Evolutionary conservation across 2,329 filamentous ascomycete genomes (phyloP), one percentile per base, ranked within the genome.

Genomic region (Ophiostoma angusticollis): DNA sequence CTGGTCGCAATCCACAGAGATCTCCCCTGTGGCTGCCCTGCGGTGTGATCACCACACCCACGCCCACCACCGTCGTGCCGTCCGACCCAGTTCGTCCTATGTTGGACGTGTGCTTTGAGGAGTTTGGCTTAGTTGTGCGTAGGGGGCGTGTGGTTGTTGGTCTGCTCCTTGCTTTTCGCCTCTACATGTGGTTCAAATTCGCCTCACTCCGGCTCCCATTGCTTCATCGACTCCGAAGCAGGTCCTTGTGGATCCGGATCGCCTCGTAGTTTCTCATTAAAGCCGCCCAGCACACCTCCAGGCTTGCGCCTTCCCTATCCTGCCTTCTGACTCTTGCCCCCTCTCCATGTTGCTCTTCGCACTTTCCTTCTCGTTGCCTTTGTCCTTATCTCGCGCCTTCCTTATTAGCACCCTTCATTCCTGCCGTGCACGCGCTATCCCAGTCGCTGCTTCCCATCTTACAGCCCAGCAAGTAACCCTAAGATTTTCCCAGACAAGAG

Each of bases 361-460:
- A 12, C 21, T 27, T 13, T 17, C 24, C 16, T 12, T 13, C 12
- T 38, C 16, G 18, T n/a, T 31, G n/a, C 18, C 35, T 30, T 31
- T 22, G 40, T 42, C 22, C 25, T 35, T 35, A 35, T 40, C 37
- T 18, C 25, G 37, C 25, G 18, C 37, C 37, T 40, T n/a, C 38
- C 19, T 21, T 29, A 17, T 24, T 30, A n/a, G n/a, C 38, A 29
- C 28, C 30, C 30, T 21, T 30, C 37, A 29, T 19, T 28, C 33
- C 25, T 37, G 18, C 21, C 27, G 9, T 16, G 18, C 16, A 23
- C 30, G 24, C 28, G 32, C 31, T 35, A 28, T 25, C 13, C 13
- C 41, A 36, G 37, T 43, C 37, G 37, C 37, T 35, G 27, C 41
- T 40, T 31, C 28, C 25, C 31, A 19, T 28, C 13, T 28, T n/a